These are phyloP conservation scores for Pseudogymnoascus verrucosus DNA, from an alignment of 2,329 filamentous ascomycete genomes.

Conservation along the genomic window DNA sequence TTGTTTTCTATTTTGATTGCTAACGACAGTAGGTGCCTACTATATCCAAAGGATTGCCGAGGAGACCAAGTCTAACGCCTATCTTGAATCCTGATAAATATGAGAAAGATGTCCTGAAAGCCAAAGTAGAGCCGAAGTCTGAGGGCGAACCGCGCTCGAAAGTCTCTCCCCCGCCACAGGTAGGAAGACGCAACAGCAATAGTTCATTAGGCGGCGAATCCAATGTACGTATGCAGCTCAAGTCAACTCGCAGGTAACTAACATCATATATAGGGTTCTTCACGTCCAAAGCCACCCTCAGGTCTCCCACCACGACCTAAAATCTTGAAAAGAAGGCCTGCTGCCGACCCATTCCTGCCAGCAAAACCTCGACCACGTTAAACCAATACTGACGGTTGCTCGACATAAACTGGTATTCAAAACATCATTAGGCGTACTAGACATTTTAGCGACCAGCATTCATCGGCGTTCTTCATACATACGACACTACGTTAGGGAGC, in stretches of 20 bases:
- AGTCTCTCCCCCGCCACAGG: neutral
- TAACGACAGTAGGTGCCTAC: neutral
- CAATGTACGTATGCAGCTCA: neutral
- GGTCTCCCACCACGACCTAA: neutral
- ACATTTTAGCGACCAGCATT: conserved; percentile 2
- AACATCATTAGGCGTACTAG: conserved; percentile 1
- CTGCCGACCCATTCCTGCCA: neutral
- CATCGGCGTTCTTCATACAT: neutral
- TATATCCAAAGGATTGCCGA: neutral
- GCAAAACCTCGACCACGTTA: neutral
- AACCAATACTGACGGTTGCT: neutral
- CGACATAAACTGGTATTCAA: neutral
- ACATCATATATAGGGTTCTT: neutral
- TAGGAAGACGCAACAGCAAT: neutral
- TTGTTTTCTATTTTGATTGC: neutral
- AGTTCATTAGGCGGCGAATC: neutral
- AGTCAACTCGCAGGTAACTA: neutral
- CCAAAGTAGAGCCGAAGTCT: neutral
- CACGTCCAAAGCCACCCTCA: neutral
- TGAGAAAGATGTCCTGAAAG: neutral
- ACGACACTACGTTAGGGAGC: neutral
- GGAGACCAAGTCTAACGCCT: neutral
- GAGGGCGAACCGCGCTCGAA: neutral
- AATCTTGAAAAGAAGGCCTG: neutral
- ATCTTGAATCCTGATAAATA: neutral